Percentiles rank a stretch among this genome's conserved stretches.
These are phyloP conservation scores for Leptographium procerum DNA, from an alignment of 2,329 filamentous ascomycete genomes.

Conservation along the genomic window DNA sequence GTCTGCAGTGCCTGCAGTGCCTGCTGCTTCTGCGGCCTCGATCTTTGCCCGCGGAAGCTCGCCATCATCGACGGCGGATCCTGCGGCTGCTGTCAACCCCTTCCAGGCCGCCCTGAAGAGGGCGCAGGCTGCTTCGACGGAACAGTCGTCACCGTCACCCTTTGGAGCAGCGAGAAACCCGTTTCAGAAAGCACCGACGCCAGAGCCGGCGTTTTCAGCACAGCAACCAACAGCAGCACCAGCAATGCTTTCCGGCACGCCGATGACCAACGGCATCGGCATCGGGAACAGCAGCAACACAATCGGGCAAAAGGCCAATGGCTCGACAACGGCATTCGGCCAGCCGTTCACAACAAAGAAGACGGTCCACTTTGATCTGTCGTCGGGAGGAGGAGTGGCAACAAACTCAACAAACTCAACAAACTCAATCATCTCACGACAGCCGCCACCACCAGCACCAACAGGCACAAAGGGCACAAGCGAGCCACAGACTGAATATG, in stretches of 20 bases:
- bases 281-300: too few relatives aligned
- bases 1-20: too few relatives aligned
- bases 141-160: not conserved
- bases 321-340: too few relatives aligned
- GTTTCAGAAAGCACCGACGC: not conserved
- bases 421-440: too few relatives aligned
- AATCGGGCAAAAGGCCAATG: too few relatives aligned
- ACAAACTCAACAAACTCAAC: too few relatives aligned
- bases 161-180: not conserved
- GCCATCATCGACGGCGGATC: not conserved
- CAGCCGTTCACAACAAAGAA: not conserved
- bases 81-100: not conserved
- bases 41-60: not conserved
- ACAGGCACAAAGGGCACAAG: too few relatives aligned
- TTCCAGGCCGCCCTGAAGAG: not conserved
- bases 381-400: too few relatives aligned
- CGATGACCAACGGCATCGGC: not conserved
- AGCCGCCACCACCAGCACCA: too few relatives aligned
- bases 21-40: not conserved
- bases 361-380: not conserved
- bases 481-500: conserved; percentile 23
- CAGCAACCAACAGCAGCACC: not conserved
- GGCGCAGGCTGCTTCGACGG: not conserved
- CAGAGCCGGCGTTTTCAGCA: not conserved
- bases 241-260: not conserved